Evolutionary conservation across 1,139 yeast genomes (phyloP), one percentile per base, ranked within the genome.

Genomic region (Debaryomyces fabryi): DNA sequence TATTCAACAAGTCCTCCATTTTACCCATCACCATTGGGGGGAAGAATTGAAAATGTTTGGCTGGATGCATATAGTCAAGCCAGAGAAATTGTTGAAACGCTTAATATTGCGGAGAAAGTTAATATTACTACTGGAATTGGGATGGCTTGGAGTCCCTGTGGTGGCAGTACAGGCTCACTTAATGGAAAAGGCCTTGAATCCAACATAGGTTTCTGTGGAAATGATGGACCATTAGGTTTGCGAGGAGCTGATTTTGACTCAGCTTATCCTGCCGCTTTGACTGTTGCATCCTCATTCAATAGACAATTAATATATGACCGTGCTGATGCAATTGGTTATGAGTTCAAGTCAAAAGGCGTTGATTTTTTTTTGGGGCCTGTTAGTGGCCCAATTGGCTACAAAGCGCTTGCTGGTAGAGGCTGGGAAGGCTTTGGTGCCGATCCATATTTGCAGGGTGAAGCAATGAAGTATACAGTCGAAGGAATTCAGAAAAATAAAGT

Each of bases 101-200:
- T 81, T 75, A 70, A 81, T 1, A 67, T 76, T 37, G 67, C 72
- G 13, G 85, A 81, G 55, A 80, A 79, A 56, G 82, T 78, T 32
- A 80, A 80, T 56, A 58, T 81, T 47, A 80, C 85, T 4, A 75
- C 83, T 3, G 85, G 84, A 15, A 71, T 78, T 3, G 82, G 32
- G 3, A 35, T 35, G 29, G 8, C 16, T 3, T 36, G 39, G 39
- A 41, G 40, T 24, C 21, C 35, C 4, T 45, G 48, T 39, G 32
- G 47, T 24, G 51, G 51, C 2, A 35, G 21, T 10, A 42, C 42
- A 12, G 36, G 39, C 13, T 20, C 34, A 12, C 45, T 46, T 30
- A 38, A 42, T 7, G 35, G 44, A 3, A 32, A 32, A 7, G 47
- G 46, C 12, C 39, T 45, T 7, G 40, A 32, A 2, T 36, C 36